Percentiles rank a stretch among this genome's conserved stretches.
Conservation (phyloP, 768 basidiomycete species). For the Xerocomellus dryophilus region DNA sequence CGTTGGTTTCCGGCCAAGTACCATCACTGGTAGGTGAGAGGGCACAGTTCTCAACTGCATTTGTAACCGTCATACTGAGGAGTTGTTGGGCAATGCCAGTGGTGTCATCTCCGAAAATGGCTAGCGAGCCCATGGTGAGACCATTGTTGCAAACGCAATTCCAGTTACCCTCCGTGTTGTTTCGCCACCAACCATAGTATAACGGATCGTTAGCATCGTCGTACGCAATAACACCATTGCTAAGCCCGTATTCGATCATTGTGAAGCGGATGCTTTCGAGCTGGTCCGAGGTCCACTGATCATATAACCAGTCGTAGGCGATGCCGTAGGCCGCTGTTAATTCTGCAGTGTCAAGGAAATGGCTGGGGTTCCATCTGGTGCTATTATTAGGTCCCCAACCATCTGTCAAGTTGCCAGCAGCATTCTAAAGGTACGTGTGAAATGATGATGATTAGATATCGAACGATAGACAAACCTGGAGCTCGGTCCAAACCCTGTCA, state of each 20-base stretch:
- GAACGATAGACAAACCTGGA: slow-evolving; percentile 56
- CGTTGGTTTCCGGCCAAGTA: slow-evolving; percentile 89
- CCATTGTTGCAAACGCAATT: slow-evolving; percentile 96
- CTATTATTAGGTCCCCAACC: slow-evolving; percentile 61
- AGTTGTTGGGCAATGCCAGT: slow-evolving; percentile 67
- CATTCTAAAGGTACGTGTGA: slow-evolving; percentile 44
- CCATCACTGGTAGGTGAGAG: slow-evolving; percentile 65
- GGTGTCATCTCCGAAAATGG: slow-evolving; percentile 81
- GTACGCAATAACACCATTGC: slow-evolving; percentile 57
- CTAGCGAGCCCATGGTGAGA: slow-evolving; percentile 83
- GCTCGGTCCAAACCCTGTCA: slow-evolving; percentile 79
- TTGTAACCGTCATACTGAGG: slow-evolving; percentile 64
- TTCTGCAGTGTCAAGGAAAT: slow-evolving; percentile 95
- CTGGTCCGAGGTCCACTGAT: slow-evolving; percentile 74
- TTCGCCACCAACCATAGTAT: slow-evolving; percentile 76
- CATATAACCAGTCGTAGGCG: slow-evolving; percentile 96
- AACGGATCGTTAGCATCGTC: slow-evolving; percentile 34
- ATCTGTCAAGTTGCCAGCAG: slow-evolving; percentile 63
- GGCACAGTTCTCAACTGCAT: slow-evolving; percentile 77
- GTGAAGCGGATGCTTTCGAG: slow-evolving; percentile 63
- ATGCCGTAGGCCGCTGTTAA: slow-evolving; percentile 85
- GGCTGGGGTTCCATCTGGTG: slow-evolving; percentile 79
- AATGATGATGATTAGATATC: background rate
- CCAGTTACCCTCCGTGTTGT: slow-evolving; percentile 84
- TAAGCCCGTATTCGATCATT: slow-evolving; percentile 77